phyloP scores from a whole-genome alignment of 164 flowering plant species.

The Cinnamomum micranthum region DNA sequence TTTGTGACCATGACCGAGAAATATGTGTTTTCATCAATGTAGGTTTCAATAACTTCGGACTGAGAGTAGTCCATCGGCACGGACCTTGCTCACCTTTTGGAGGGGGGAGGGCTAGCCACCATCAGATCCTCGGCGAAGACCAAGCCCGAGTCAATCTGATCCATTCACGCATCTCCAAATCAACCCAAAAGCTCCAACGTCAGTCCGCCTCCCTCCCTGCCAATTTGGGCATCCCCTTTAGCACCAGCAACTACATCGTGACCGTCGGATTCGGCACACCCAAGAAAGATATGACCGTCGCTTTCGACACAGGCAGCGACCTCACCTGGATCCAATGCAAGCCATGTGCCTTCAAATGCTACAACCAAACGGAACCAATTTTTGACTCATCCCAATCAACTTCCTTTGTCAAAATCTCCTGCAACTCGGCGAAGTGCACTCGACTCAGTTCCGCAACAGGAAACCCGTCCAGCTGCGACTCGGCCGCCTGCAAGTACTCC shows the following conservation, averaged over 20 bases:
- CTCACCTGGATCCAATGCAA: conserved; percentile 10
- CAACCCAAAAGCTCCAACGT: conserved; percentile 5
- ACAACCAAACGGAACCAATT: conserved; percentile 3
- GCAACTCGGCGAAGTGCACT: conserved; percentile 28
- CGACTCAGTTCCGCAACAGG: conserved; percentile 20
- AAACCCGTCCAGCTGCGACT: conserved; percentile 18
- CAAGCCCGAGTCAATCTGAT: conserved; percentile 41
- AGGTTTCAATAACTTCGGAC: not conserved
- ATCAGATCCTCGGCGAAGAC: conserved; percentile 41
- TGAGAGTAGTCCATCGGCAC: conserved; percentile 37
- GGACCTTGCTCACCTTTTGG: conserved; percentile 49
- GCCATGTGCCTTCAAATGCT: conserved; percentile 1
- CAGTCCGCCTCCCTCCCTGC: conserved; percentile 23
- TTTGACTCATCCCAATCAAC: conserved; percentile 38
- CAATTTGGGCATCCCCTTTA: conserved; percentile 33
- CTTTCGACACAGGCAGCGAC: conserved; percentile 7
- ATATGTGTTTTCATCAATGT: not conserved
- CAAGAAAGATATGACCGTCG: conserved; percentile 17
- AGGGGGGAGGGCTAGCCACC: conserved; percentile 6
- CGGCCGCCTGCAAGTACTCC: conserved; percentile 40
- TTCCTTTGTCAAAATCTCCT: conserved; percentile 35
- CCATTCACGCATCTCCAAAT: conserved; percentile 9
- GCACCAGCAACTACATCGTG: conserved; percentile 53
- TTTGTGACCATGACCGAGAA: not conserved
- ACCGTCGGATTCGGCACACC: conserved; percentile 72